Evolutionary conservation across 2,329 filamentous ascomycete genomes (phyloP).

Genomic region (Ascochyta lentis): DNA sequence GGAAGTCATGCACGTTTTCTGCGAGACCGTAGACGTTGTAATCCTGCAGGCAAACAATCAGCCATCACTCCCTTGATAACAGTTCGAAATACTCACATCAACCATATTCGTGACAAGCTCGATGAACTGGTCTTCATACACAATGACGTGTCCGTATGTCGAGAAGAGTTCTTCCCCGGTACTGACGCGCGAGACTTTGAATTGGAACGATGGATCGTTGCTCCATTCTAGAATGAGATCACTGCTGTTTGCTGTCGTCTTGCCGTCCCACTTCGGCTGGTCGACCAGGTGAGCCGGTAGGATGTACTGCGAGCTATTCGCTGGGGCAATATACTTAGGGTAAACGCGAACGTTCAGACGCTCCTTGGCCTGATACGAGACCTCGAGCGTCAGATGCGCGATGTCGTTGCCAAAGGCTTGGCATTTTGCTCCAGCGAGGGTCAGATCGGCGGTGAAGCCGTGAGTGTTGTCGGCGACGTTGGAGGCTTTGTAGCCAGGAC

Average conservation of each 20-base stretch:
- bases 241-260: slow-evolving; percentile 17
- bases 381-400: slow-evolving; percentile 58
- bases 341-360: slow-evolving; percentile 26
- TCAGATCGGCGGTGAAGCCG: slow-evolving; percentile 70
- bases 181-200: slow-evolving; percentile 63
- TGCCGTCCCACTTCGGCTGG: slow-evolving; percentile 23
- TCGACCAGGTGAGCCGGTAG: slow-evolving; percentile 17
- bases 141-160: slow-evolving; percentile 69
- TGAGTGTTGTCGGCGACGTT: slow-evolving; percentile 59
- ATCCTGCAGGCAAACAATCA: slow-evolving; percentile 56
- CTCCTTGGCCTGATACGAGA: slow-evolving; percentile 61
- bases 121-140: slow-evolving; percentile 78
- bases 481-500: slow-evolving; percentile 70
- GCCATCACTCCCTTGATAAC: slow-evolving; percentile 27
- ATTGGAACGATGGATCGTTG: slow-evolving; percentile 66
- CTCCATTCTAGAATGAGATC: slow-evolving; percentile 26
- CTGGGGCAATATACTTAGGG: slow-evolving; percentile 20
- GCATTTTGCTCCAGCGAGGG: slow-evolving; percentile 68
- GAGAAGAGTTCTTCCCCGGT: slow-evolving; percentile 68
- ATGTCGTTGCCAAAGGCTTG: slow-evolving; percentile 65
- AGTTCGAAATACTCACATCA: slow-evolving; percentile 60
- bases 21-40: slow-evolving; percentile 77
- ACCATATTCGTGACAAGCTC: slow-evolving; percentile 30
- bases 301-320: slow-evolving; percentile 22
- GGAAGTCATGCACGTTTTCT: slow-evolving; percentile 72